Evolutionary conservation across 371 early-diverging fungal species (phyloP).

Genomic region (Zopfochytrium polystomum): DNA sequence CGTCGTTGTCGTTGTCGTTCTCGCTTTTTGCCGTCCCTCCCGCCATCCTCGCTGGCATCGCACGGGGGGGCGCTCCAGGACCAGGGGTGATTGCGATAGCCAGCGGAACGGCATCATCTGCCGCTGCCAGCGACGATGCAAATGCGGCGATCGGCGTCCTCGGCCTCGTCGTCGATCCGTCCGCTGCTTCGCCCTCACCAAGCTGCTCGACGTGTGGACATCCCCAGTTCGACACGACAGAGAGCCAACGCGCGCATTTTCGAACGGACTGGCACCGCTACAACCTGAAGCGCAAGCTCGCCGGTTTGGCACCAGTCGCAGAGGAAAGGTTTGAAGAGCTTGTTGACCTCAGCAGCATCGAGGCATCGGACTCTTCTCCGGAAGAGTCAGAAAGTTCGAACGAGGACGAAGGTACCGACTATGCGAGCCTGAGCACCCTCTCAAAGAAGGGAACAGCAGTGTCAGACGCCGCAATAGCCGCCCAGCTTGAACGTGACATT

Average conservation of each 20-base stretch:
- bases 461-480: background rate
- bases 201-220: slow-evolving; percentile 12
- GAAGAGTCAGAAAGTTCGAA: no score
- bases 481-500: no score
- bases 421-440: background rate
- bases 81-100: background rate
- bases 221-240: slow-evolving; percentile 13
- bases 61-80: background rate
- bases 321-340: slow-evolving; percentile 37
- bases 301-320: slow-evolving; percentile 16
- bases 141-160: background rate
- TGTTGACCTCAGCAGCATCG: slow-evolving; percentile 19
- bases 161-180: background rate
- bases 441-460: background rate
- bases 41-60: background rate
- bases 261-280: slow-evolving; percentile 93
- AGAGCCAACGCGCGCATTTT: slow-evolving; percentile 61
- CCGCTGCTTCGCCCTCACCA: background rate
- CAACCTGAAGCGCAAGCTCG: slow-evolving; percentile 78
- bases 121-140: background rate
- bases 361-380: background rate
- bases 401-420: slow-evolving; percentile 6
- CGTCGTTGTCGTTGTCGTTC: no score
- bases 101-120: background rate
- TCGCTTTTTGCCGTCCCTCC: slow-evolving; percentile 10